Conservation (phyloP, 805 yeast species). For the Sporopachydermia lactativora region DNA sequence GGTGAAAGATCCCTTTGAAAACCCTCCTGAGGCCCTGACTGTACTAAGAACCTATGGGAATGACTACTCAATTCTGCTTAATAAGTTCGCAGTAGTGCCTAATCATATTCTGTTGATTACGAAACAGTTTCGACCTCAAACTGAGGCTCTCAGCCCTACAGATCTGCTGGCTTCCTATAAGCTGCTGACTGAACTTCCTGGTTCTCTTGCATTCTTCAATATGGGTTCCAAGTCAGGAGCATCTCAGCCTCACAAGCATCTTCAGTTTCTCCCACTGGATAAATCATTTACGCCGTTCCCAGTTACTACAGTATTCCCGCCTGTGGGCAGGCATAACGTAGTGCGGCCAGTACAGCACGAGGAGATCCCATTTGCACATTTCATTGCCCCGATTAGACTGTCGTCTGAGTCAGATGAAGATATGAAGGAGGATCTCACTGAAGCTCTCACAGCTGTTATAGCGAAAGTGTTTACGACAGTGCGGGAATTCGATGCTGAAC, state of each 20-base stretch:
- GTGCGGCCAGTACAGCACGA: conserved; percentile 47
- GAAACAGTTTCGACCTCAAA: conserved; percentile 57
- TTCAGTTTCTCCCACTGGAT: conserved; percentile 60
- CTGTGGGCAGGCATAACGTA: conserved; percentile 17
- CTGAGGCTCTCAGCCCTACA: conserved; percentile 51
- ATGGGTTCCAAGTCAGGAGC: conserved; percentile 86
- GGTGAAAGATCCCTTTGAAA: conserved; percentile 54
- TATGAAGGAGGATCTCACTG: conserved; percentile 45
- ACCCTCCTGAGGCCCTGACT: conserved; percentile 66
- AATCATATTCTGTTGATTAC: conserved; percentile 74
- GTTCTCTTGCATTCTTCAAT: conserved; percentile 67
- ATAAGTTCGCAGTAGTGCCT: conserved; percentile 76
- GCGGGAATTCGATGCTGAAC: conserved; percentile 31
- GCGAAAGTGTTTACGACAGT: conserved; percentile 56
- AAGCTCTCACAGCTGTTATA: conserved; percentile 58
- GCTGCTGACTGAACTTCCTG: conserved; percentile 31
- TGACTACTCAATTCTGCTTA: conserved; percentile 52
- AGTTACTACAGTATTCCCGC: conserved; percentile 41
- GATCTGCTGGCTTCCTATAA: conserved; percentile 51
- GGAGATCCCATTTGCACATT: conserved; percentile 71
- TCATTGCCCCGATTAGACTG: conserved; percentile 41
- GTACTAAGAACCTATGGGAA: conserved; percentile 38
- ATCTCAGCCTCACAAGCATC: conserved; percentile 87
- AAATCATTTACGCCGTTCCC: conserved; percentile 41
- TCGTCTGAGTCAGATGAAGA: conserved; percentile 22